phyloP scores from a whole-genome alignment of 345 rosid species.

The Eucalyptus erythrocorys region DNA sequence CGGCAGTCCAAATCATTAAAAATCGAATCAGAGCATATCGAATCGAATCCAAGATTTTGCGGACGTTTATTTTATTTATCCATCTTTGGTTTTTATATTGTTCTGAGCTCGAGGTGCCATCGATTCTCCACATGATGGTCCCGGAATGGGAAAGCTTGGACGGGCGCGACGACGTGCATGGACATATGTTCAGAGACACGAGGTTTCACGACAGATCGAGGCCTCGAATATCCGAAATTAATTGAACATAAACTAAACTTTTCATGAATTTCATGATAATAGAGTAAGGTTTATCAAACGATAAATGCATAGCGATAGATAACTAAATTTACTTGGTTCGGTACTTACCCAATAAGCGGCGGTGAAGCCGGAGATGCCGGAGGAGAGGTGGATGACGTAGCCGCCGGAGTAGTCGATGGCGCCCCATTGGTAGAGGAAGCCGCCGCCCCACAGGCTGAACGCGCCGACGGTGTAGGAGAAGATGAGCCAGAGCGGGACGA shows the following conservation, averaged over 20 bases:
- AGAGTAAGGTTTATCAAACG: no score
- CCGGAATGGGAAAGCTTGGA: background rate
- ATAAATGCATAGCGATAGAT: no score
- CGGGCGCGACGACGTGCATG: background rate
- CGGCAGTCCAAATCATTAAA: background rate
- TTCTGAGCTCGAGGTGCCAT: background rate
- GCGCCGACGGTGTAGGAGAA: conserved; percentile 79
- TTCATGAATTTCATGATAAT: background rate
- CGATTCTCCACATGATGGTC: background rate
- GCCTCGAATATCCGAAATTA: background rate
- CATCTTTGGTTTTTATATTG: background rate
- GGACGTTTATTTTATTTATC: background rate
- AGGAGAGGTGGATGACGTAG: conserved; percentile 69
- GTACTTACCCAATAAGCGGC: conserved; percentile 68
- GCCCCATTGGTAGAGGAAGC: conserved; percentile 72
- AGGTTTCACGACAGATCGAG: background rate
- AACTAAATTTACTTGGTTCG: background rate
- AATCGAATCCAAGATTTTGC: background rate
- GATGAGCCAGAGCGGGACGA: conserved; percentile 67
- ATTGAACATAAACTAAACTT: background rate
- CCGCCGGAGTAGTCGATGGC: conserved; percentile 84
- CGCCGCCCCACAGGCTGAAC: conserved; percentile 77
- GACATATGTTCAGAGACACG: background rate
- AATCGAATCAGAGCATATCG: background rate
- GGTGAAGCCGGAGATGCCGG: conserved; percentile 64